Evolutionary conservation across 2,329 filamentous ascomycete genomes (phyloP).

Genomic region (Talaromyces sp.): DNA sequence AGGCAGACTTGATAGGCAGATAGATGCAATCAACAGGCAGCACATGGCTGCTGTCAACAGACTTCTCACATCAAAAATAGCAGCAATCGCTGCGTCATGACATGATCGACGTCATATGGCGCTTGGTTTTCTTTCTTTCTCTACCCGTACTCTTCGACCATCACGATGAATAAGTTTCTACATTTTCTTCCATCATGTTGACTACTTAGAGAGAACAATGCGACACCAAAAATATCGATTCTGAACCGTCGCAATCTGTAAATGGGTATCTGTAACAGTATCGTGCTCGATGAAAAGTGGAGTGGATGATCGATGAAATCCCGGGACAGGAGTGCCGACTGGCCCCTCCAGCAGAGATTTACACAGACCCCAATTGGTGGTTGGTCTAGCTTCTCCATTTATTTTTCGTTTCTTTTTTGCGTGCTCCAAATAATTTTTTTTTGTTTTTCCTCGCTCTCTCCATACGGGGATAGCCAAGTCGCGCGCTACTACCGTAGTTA

Average conservation of each 20-base stretch:
- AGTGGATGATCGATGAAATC: conserved; percentile 10
- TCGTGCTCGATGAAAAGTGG: conserved; percentile 3
- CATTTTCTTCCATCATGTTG: not conserved
- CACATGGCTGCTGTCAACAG: not conserved
- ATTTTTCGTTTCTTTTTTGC: not conserved
- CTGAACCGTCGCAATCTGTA: not conserved
- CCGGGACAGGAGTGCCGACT: conserved; percentile 16
- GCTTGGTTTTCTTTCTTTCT: not conserved
- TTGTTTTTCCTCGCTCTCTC: not conserved
- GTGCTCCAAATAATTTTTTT: not conserved
- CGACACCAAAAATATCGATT: not conserved
- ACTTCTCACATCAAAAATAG: not conserved
- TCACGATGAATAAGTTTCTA: not conserved
- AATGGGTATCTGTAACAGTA: not conserved
- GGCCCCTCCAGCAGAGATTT: conserved; percentile 4
- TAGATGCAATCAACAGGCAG: not conserved
- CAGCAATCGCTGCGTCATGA: not conserved
- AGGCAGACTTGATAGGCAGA: not conserved
- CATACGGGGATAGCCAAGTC: not conserved
- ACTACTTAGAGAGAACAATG: not conserved
- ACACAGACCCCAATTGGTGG: not conserved
- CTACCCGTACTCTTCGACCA: not conserved
- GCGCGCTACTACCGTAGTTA: not conserved
- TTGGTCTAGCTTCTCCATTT: not conserved
- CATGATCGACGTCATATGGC: not conserved